Evolutionary conservation across 805 yeast species (phyloP).

Genomic region (Sugiyamaella floridensis): DNA sequence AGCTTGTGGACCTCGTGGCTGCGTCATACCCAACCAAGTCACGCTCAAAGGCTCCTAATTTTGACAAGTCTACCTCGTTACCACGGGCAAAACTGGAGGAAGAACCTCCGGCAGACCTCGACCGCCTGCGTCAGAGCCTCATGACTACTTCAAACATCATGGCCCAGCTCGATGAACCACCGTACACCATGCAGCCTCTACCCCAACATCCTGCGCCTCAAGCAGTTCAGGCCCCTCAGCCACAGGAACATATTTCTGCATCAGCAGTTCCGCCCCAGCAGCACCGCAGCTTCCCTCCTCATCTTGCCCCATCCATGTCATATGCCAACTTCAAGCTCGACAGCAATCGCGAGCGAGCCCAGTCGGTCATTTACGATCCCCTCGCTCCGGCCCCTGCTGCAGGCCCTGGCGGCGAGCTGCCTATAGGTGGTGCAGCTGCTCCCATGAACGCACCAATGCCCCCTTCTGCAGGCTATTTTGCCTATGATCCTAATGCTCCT

Average conservation of each 20-base stretch:
- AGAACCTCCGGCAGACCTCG: not conserved
- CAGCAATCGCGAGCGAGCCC: constrained; percentile 16
- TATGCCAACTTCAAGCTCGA: constrained; percentile 1
- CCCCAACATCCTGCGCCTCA: constrained; percentile 1
- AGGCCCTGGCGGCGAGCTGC: not conserved
- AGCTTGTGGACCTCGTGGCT: constrained; percentile 9
- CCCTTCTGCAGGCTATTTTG: constrained; percentile 1
- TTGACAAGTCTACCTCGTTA: not conserved
- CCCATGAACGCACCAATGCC: constrained; percentile 5
- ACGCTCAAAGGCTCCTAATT: not conserved
- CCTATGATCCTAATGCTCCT: not conserved
- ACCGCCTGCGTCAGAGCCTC: constrained; percentile 1
- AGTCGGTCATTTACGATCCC: constrained; percentile 20
- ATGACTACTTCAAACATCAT: not conserved
- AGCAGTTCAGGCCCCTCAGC: constrained; percentile 2
- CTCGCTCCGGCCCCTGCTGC: constrained; percentile 9
- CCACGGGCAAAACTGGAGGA: constrained; percentile 1
- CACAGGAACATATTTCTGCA: not conserved
- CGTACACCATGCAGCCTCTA: constrained; percentile 1
- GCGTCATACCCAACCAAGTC: not conserved
- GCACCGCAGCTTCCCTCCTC: constrained; percentile 1
- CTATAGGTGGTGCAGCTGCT: constrained; percentile 1
- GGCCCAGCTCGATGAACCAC: constrained; percentile 6
- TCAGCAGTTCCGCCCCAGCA: constrained; percentile 2
- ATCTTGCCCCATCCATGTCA: not conserved